A percentile compares a stretch with the other conserved stretches of the same genome.
phyloP scores from a whole-genome alignment of 2,329 filamentous ascomycete genomes.

The Cladosporium halotolerans region DNA sequence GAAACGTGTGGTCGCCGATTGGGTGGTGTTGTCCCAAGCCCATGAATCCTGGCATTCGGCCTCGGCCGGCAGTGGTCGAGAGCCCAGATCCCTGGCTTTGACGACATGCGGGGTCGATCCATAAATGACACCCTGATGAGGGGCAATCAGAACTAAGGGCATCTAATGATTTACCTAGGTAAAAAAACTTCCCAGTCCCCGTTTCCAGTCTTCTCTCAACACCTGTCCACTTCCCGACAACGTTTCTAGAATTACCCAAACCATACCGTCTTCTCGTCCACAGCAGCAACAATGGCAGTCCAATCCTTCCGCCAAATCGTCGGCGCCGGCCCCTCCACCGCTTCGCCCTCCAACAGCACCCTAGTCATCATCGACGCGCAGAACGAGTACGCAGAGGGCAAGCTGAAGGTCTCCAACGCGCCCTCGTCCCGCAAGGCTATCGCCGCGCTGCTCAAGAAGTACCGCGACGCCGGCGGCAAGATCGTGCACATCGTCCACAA shows the following conservation, averaged over 20 bases:
- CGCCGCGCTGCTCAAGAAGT: conserved; percentile 50
- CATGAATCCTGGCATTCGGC: too few relatives aligned
- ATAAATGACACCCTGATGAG: neutral
- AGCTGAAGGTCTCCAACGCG: conserved; percentile 51
- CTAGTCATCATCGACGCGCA: conserved; percentile 66
- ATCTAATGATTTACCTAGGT: neutral
- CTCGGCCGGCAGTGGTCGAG: neutral
- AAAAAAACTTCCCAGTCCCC: neutral
- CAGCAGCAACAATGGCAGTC: conserved; percentile 14
- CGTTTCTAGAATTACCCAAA: neutral
- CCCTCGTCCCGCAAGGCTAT: conserved; percentile 51
- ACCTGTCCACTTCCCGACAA: neutral
- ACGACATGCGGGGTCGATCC: neutral
- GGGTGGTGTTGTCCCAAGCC: too few relatives aligned
- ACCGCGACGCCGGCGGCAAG: conserved; percentile 49
- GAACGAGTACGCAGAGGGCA: conserved; percentile 59
- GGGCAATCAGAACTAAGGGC: neutral
- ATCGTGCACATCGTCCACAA: conserved; percentile 59
- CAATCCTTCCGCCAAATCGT: conserved; percentile 48
- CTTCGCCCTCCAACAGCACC: conserved; percentile 52
- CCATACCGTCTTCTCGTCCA: neutral
- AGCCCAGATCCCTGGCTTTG: neutral
- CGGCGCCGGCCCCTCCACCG: conserved; percentile 50
- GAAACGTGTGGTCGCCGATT: too few relatives aligned
- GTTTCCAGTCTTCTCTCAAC: neutral